phyloP scores from a whole-genome alignment of 2,329 filamentous ascomycete species.

The Colletotrichum cereale region DNA sequence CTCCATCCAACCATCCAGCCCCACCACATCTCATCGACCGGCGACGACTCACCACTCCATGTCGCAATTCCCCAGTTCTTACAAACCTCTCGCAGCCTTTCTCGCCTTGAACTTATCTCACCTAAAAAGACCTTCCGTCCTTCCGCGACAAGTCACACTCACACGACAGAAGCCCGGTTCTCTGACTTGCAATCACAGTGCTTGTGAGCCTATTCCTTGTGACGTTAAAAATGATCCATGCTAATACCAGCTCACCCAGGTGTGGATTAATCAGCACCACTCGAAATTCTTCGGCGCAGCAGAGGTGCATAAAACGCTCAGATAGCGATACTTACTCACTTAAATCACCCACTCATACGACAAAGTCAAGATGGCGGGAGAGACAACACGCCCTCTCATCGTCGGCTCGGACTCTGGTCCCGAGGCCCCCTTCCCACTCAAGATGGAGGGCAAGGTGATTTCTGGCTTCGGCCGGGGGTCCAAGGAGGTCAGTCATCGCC shows the following conservation, averaged over 20 bases:
- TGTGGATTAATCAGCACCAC: conserved; percentile 25
- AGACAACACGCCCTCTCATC: conserved; percentile 70
- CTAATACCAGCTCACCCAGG: not conserved
- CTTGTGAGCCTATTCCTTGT: not conserved
- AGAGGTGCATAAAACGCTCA: not conserved
- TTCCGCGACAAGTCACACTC: not conserved
- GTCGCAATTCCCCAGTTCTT: not conserved
- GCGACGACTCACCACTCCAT: conserved; percentile 25
- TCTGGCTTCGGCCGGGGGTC: conserved; percentile 94
- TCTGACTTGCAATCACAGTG: not conserved
- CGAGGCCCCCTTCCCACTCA: conserved; percentile 82
- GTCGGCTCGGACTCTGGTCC: conserved; percentile 82
- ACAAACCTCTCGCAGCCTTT: not conserved
- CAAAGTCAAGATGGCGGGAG: conserved; percentile 17
- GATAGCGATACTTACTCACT: not conserved
- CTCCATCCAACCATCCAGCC: conserved; percentile 33
- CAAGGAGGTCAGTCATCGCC: conserved; percentile 75
- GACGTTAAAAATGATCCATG: not conserved
- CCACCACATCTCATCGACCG: conserved; percentile 28
- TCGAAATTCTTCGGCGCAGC: not conserved
- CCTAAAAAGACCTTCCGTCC: not conserved
- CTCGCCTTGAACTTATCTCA: not conserved
- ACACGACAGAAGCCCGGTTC: not conserved
- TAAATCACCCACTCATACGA: not conserved
- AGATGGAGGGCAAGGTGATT: conserved; percentile 87